Evolutionary conservation across 345 rosid species (phyloP), one percentile per base, ranked within the genome.

Genomic region (Pistacia vera): DNA sequence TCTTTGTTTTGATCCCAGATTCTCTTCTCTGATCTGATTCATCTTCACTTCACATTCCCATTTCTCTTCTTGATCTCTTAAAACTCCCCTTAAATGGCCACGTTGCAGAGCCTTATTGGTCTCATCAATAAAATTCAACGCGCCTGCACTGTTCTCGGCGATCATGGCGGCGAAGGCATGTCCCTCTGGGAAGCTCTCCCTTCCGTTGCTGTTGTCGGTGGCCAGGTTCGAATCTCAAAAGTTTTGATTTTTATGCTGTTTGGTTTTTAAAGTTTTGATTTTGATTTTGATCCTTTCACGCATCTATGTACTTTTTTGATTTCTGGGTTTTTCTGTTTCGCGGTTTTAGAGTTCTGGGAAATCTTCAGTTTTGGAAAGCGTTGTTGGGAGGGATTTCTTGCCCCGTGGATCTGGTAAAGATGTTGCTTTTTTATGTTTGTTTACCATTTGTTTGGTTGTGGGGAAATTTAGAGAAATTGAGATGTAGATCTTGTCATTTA

Each of bases 101-200:
- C 99, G 8, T 92, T 94, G 98, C 88, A 88, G 84, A 97, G 97
- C 84, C 86, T 94, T 93, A 97, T 92, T 81, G 96, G 99, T 36
- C 82, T 92, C 30, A 91, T 97, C 30, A 97, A 97, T 90, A 88
- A 92, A 83, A 97, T 94, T 87, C 99, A 97, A 80, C 85, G 98
- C 75, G 99, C 97, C 65, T 94, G 99, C 71, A 94, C 97, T 67
- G 99, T 97, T 36, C 80, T 97, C 63, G 98, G 99, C 36, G 97
- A 97, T 82, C 88, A 96, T 82, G 99, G 99, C 30, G 98, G 99
- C 78, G 92, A 94, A 81, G 97, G 99, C 80, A 86, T 97, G 97
- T 94, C 99, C 5, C 97, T 97, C n/a, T 94, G 99, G 98, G 98
- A 94, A 88, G 98, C 99, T 74, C 97, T 97, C 46, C 98, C 97